Base-by-base conservation (phyloP, 2,329 filamentous ascomycete genomes). In the Colletotrichum coccodes region DNA sequence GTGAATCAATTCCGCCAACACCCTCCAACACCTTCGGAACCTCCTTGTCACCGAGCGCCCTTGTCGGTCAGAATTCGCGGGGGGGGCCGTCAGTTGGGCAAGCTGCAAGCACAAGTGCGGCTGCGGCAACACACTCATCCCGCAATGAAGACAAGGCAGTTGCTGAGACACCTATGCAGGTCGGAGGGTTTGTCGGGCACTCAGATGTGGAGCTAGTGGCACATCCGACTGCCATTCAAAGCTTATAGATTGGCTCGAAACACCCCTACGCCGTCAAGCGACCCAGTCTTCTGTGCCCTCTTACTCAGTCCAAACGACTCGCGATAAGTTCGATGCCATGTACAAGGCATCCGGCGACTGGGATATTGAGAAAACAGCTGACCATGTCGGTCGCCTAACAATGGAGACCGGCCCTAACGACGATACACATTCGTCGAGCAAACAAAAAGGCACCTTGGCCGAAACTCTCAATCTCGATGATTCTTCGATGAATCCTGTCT, bases 391-490 rank as follows among this genome's bases (percentile, higher is more conserved):
- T n/a, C 44, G 42, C 23, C 42, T 36, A 21, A 47, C 32, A 6
- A 63, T 14, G 23, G 14, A 26, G 2, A 9, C 8, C 21, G 30
- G 21, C 16, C 3, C 8, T 7, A 18, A 36, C 23, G 18, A 53
- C 2, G 46, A 61, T 5, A 46, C 0, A 4, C 26, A 52, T 4
- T 28, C 18, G 14, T 34, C 36, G n/a, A 34, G 23, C 28, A 40
- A 61, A 9, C 32, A 18, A 9, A 40, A 34, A 14, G 57, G 3
- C 16, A 54, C 49, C 18, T 6, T 66, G 5, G 40, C 42, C 7
- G 50, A 66, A 16, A 47, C 58, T 11, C 28, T 63, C 21, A 50
- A 66, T 12, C 12, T 66, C 23, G 64, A 63, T 28, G 42, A 63
- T 9, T 49, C 58, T n/a, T 49, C 38, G 11, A 65, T 36, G 14